Conservation (phyloP, 2,329 filamentous ascomycete genomes). For the Decorospora gaudefroyi region DNA sequence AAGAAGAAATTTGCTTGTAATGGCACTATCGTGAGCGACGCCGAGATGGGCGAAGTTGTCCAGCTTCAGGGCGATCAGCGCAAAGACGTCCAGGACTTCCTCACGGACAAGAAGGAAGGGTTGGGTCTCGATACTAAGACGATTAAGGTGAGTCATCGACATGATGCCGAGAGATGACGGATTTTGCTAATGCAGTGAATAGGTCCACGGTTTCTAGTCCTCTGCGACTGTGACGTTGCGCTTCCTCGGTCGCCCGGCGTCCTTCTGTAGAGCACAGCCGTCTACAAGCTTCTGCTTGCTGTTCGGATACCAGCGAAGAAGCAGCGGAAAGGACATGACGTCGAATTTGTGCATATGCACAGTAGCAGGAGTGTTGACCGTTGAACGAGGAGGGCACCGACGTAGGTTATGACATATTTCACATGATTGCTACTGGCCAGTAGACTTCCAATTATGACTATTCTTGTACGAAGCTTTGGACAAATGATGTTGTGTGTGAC, state of each 20-base stretch:
- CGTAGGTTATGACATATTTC: slow-evolving; percentile 1
- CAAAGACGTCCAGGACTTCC: slow-evolving; percentile 97
- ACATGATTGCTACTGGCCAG: slow-evolving; percentile 5
- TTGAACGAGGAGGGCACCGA: slow-evolving; percentile 3
- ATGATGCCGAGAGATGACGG: neutral
- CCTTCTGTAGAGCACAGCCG: slow-evolving; percentile 7
- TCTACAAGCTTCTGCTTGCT: slow-evolving; percentile 2
- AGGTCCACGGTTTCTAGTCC: slow-evolving; percentile 47
- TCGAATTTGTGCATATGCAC: slow-evolving; percentile 6
- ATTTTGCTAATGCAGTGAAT: slow-evolving; percentile 1
- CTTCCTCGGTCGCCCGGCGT: neutral
- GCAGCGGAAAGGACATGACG: neutral
- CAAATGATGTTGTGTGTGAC: too few species aligned
- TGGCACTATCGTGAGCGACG: slow-evolving; percentile 97
- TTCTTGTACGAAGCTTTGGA: neutral
- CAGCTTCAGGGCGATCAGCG: slow-evolving; percentile 99
- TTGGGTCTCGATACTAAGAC: slow-evolving; percentile 93
- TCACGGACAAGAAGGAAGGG: slow-evolving; percentile 93
- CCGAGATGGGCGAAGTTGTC: slow-evolving; percentile 98
- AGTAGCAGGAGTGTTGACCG: slow-evolving; percentile 6
- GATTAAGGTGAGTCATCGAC: slow-evolving; percentile 73
- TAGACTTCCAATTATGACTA: slow-evolving; percentile 5
- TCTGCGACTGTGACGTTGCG: neutral
- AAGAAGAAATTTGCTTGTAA: slow-evolving; percentile 99
- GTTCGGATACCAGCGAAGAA: slow-evolving; percentile 6